Percentiles rank a stretch among this genome's conserved stretches.
Conservation (phyloP, 352 stramenopile genomes). For the Phytophthora sansomeana region DNA sequence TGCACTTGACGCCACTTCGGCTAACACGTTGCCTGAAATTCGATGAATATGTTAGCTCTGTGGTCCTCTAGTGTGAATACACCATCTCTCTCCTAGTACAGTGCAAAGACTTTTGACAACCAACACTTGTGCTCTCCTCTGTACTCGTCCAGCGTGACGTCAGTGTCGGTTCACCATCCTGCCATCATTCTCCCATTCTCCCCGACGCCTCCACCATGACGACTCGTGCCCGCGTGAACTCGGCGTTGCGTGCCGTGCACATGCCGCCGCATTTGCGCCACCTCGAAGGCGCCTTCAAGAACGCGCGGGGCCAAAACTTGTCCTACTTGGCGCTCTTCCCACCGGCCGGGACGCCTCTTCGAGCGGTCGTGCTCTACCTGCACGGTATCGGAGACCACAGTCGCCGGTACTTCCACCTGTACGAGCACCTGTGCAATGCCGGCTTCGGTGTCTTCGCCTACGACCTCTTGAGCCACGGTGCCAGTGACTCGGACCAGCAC, state of each 20-base stretch:
- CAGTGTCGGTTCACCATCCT: constrained; percentile 15
- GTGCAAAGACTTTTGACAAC: no score
- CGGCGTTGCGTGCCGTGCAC: constrained; percentile 41
- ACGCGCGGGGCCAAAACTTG: constrained; percentile 51
- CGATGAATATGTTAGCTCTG: no score
- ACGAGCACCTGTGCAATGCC: constrained; percentile 44
- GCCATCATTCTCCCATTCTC: constrained; percentile 15
- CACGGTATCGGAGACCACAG: constrained; percentile 61
- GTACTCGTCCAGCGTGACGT: constrained; percentile 13
- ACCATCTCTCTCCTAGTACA: no score
- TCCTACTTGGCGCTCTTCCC: constrained; percentile 56
- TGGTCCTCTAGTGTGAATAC: no score
- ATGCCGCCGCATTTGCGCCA: constrained; percentile 49
- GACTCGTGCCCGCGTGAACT: constrained; percentile 26
- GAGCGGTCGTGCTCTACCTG: constrained; percentile 58
- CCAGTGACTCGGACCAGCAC: constrained; percentile 46
- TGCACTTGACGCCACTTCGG: no score
- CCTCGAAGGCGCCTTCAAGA: constrained; percentile 45
- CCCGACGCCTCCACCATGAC: constrained; percentile 23
- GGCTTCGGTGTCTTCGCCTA: constrained; percentile 58
- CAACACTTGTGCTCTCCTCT: no score
- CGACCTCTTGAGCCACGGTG: constrained; percentile 56
- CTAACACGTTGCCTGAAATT: no score
- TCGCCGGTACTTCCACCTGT: constrained; percentile 54
- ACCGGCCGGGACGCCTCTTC: constrained; percentile 19